These are phyloP conservation scores for Suhomyces taliae DNA, from an alignment of 1,139 yeast genomes.

Conservation along the genomic window DNA sequence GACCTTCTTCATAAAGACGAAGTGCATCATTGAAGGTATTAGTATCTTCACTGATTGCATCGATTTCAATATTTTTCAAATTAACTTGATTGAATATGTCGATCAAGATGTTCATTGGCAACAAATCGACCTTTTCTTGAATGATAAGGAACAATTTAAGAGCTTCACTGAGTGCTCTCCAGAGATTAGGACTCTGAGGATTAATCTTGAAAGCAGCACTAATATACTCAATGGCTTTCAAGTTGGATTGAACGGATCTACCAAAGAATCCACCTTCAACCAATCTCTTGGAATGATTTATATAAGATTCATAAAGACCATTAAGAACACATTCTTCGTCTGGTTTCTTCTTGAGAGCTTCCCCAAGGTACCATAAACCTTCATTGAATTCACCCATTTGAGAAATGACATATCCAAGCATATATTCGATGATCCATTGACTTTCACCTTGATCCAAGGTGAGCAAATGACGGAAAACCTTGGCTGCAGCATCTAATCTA, in stretches of 20 bases:
- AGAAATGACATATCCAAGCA: conserved; percentile 63
- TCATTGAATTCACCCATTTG: conserved; percentile 40
- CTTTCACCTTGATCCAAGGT: conserved; percentile 34
- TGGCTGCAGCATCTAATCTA: conserved; percentile 78
- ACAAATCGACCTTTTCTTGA: conserved; percentile 39
- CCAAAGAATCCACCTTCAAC: conserved; percentile 65
- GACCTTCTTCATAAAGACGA: conserved; percentile 14
- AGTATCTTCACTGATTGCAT: conserved; percentile 5
- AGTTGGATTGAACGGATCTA: conserved; percentile 43
- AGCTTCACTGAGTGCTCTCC: conserved; percentile 56
- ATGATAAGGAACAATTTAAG: conserved; percentile 45
- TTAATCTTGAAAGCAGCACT: conserved; percentile 38
- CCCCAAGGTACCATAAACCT: conserved; percentile 32
- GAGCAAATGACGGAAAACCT: conserved; percentile 72
- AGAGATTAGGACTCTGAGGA: conserved; percentile 45
- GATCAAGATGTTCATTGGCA: conserved; percentile 45
- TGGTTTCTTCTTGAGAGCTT: conserved; percentile 45
- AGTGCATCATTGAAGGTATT: conserved; percentile 13
- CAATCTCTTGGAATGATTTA: conserved; percentile 54
- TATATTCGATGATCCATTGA: conserved; percentile 60
- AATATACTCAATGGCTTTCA: conserved; percentile 53
- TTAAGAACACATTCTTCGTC: conserved; percentile 57
- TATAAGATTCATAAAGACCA: conserved; percentile 57
- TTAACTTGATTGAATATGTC: conserved; percentile 30
- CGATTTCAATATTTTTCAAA: conserved; percentile 2